Evolutionary conservation across 2,329 filamentous ascomycete species (phyloP), one percentile per base, ranked within the genome.

Genomic region (Colletotrichum sp.): DNA sequence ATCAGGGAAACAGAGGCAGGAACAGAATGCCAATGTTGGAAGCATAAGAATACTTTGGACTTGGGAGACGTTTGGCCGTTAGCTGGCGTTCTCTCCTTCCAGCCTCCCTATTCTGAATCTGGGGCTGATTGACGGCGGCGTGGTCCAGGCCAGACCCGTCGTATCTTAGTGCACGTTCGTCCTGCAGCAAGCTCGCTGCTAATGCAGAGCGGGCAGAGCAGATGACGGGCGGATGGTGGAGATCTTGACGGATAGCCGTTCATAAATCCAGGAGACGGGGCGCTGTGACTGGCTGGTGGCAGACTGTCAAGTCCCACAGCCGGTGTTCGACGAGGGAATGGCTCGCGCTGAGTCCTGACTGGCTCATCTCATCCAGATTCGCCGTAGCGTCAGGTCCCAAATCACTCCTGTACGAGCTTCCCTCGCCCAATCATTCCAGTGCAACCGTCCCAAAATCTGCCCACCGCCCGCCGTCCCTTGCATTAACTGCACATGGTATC

Each of bases 341-440:
- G 24, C 59, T 64, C 49, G 63, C 32, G 21, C 44, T 73, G 34
- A 36, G 34, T 36, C 34, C 34, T 36, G 64, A 76, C 63, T 76
- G 73, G 70, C 18, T 44, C 44, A 69, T 73, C 24, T 64, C 26
- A 52, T 18, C 21, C 62, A 32, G 26, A 60, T 62, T 64, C 65
- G 57, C 64, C 67, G 36, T 76, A 73, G 63, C 72, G 72, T 72
- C 72, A 72, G 69, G 69, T 75, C 39, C 55, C n/a, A 21, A 63
- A 30, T 36, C 18, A 24, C 39, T 30, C 16, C 21, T 44, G 34
- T 60, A 34, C 32, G 62, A 64, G 62, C 34, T 64, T 62, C 32
- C 39, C 44, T 69, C 52, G 55, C 36, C 34, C 34, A 72, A 66
- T 55, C 34, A 62, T 60, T 34, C 16, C 21, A 26, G 18, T 66